Percentiles rank a stretch among this genome's conserved stretches.
Evolutionary conservation across 345 rosid genomes (phyloP).

Genomic region (Populus nigra): DNA sequence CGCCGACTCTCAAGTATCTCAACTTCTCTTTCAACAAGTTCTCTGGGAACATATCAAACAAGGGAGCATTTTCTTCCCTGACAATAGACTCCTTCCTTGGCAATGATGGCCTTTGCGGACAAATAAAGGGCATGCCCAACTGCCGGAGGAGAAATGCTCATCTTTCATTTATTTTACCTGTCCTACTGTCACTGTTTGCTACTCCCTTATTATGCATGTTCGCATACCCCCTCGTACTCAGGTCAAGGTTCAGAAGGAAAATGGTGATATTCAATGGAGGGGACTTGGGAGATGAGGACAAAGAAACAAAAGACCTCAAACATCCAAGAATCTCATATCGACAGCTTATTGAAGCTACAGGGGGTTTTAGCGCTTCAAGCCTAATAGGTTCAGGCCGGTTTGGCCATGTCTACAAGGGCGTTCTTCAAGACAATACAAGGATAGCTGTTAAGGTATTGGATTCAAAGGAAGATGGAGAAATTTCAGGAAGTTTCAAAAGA

Average conservation of each 20-base stretch:
- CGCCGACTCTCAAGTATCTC: constrained; percentile 55
- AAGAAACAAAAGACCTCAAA: constrained; percentile 41
- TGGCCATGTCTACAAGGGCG: constrained; percentile 84
- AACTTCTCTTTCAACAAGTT: constrained; percentile 79
- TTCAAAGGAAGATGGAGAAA: constrained; percentile 42
- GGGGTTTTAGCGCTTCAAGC: constrained; percentile 64
- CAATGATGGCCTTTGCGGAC: constrained; percentile 65
- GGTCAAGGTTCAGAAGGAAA: constrained; percentile 44
- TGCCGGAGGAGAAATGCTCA: constrained; percentile 48
- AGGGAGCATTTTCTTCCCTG: constrained; percentile 58
- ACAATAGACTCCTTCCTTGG: constrained; percentile 68
- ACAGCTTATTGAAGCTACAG: constrained; percentile 75
- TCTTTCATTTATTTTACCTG: constrained; percentile 45
- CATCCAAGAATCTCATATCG: constrained; percentile 64
- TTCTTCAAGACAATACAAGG: constrained; percentile 66
- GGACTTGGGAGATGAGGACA: constrained; percentile 52
- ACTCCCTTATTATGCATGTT: constrained; percentile 47
- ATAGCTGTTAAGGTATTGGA: constrained; percentile 83
- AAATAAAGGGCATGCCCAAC: constrained; percentile 60
- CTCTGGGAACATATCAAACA: constrained; percentile 58
- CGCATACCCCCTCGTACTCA: constrained; percentile 38
- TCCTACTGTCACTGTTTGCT: constrained; percentile 51
- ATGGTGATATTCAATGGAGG: constrained; percentile 30
- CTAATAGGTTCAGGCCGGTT: constrained; percentile 78
- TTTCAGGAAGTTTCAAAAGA: constrained; percentile 64